phyloP scores from a whole-genome alignment of 1,139 yeast species.

The Pichiaceae sp. region DNA sequence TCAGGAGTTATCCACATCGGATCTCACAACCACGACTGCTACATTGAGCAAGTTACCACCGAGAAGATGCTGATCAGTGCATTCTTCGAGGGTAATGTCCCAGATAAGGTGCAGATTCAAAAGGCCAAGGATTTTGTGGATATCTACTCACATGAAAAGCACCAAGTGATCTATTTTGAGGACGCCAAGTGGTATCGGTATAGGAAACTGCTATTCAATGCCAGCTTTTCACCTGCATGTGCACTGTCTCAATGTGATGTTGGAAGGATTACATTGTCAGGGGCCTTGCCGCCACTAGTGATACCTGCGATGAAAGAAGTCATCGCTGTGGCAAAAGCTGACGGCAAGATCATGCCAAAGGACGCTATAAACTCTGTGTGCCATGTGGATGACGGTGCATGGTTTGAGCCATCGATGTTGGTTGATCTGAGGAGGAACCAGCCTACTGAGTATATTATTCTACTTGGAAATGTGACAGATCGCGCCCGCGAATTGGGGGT shows the following conservation, averaged over 20 bases:
- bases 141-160: conserved; percentile 30
- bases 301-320: conserved; percentile 47
- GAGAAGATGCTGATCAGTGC: conserved; percentile 35
- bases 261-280: conserved; percentile 34
- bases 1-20: conserved; percentile 45
- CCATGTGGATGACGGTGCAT: conserved; percentile 46
- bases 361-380: conserved; percentile 29
- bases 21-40: conserved; percentile 25
- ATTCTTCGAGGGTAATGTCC: conserved; percentile 27
- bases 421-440: conserved; percentile 45
- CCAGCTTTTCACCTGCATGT: conserved; percentile 42
- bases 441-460: conserved; percentile 46
- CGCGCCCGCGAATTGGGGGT: conserved; percentile 38
- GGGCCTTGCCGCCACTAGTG: conserved; percentile 34
- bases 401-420: conserved; percentile 50
- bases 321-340: conserved; percentile 41
- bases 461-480: conserved; percentile 43
- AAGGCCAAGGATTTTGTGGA: conserved; percentile 32
- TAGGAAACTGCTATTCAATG: conserved; percentile 47
- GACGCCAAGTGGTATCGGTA: conserved; percentile 43
- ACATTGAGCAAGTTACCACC: conserved; percentile 25
- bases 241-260: conserved; percentile 35
- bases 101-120: conserved; percentile 21
- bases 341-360: conserved; percentile 36
- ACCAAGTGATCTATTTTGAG: conserved; percentile 28